phyloP scores from a whole-genome alignment of 306 rosid species.

The Boehmeria nivea region DNA sequence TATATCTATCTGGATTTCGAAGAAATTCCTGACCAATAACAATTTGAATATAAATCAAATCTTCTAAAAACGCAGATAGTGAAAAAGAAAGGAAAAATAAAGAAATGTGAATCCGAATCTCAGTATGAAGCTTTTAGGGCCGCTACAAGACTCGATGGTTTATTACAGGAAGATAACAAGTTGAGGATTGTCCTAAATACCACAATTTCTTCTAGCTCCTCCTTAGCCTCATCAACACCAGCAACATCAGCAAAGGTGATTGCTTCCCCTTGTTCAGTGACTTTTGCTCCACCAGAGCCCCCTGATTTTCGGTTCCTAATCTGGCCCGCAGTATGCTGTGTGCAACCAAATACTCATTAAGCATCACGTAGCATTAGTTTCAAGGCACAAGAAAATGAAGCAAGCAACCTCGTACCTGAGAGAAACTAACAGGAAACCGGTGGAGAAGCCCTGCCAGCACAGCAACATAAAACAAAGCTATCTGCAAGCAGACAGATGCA shows the following conservation, averaged over 20 bases:
- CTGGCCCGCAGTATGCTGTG: constrained; percentile 83
- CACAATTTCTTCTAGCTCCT: constrained; percentile 99
- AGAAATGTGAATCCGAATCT: background rate
- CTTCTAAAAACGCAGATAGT: constrained; percentile 2
- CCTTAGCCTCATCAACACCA: constrained; percentile 98
- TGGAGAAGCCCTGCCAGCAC: constrained; percentile 85
- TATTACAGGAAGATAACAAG: background rate
- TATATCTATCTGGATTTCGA: constrained; percentile 86
- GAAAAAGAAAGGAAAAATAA: background rate
- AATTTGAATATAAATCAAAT: constrained; percentile 23
- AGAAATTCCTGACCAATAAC: constrained; percentile 83
- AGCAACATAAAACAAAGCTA: constrained; percentile 82
- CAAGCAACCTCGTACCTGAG: constrained; percentile 50
- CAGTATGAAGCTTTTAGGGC: constrained; percentile 25
- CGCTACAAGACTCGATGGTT: constrained; percentile 16
- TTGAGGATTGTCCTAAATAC: too few relatives aligned
- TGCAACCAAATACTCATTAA: constrained; percentile 36
- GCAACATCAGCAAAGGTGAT: constrained; percentile 95
- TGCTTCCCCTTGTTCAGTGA: constrained; percentile 74
- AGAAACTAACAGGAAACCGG: constrained; percentile 78
- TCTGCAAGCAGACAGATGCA: constrained; percentile 39
- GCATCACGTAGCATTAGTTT: constrained; percentile 16
- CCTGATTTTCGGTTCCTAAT: constrained; percentile 85
- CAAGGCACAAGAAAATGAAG: constrained; percentile 11
- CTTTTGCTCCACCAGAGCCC: constrained; percentile 60